Evolutionary conservation across 1,139 yeast genomes (phyloP), one percentile per base, ranked within the genome.

Genomic region (Saccharomycopsis hybrid): DNA sequence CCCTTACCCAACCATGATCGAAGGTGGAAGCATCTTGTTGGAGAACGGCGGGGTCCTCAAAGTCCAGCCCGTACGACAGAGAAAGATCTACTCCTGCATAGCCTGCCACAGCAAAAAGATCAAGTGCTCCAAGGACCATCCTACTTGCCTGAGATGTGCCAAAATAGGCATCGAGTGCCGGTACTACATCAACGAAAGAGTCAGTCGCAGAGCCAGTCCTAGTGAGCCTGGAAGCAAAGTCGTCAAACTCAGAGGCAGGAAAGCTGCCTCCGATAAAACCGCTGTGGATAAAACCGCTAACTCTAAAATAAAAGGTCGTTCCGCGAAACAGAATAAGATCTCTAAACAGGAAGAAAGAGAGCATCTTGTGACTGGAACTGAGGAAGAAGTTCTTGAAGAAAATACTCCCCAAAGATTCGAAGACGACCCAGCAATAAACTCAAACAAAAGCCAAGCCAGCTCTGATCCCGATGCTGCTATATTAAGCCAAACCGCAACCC

Each of bases 61-160:
- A 29, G 48, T 48, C 24, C 51, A 48, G 33, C 37, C 32, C 24
- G 44, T 48, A 18, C 36, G 51, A 27, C 51, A 48, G 44, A n/a
- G 51, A 18, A 48, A 48, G 30, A 45, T 48, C n/a, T 39, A 45
- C 29, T 44, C 48, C 4, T 48, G 51, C 18, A 49, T 48, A 13
- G 49, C 49, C 5, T 48, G 51, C 28, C 51, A 48, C 39, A 32
- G 41, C 13, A 48, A 48, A 32, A 48, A 48, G 36, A 44, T 48
- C 11, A 48, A 48, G 33, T 48, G 51, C 40, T 39, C 48, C 24
- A 44, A 44, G 47, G 49, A 44, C 18, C 46, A 31, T 11, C 51
- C 51, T 4, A 9, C 33, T 5, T 48, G 51, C 27, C 29, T 8
- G n/a, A 28, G 51, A 31, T 48, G 51, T 30, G 28, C 32, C 32